phyloP scores from a whole-genome alignment of 2,329 filamentous ascomycete species.

The Trichoderma atroviride region DNA sequence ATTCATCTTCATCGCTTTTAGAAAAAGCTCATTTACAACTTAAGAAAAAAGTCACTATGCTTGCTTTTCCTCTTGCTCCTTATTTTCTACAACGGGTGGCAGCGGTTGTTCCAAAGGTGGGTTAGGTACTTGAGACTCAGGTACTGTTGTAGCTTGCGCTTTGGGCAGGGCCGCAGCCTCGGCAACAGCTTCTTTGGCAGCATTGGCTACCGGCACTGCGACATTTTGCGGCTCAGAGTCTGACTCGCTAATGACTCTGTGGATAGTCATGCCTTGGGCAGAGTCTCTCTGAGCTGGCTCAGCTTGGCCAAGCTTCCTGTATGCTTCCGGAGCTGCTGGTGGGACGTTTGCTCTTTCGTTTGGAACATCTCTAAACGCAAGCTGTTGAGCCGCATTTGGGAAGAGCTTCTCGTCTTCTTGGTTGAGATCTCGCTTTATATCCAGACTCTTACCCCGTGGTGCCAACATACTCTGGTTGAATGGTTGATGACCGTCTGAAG shows the following conservation, averaged over 20 bases:
- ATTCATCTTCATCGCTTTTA: constrained; percentile 11
- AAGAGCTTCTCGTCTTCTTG: constrained; percentile 22
- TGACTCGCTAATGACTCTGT: constrained; percentile 8
- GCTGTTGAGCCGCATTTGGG: constrained; percentile 3
- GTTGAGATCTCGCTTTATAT: constrained; percentile 47
- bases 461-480: constrained; percentile 38
- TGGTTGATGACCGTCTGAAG: constrained; percentile 36
- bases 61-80: constrained; percentile 23
- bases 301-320: constrained; percentile 11
- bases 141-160: not conserved
- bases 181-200: not conserved
- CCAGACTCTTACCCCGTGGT: constrained; percentile 52
- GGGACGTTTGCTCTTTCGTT: not conserved
- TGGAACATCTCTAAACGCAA: not conserved
- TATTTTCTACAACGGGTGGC: constrained; percentile 15
- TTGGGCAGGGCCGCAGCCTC: not conserved
- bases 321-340: not conserved
- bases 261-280: constrained; percentile 17
- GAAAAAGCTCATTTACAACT: constrained; percentile 3
- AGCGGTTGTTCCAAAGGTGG: constrained; percentile 23
- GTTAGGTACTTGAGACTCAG: not conserved
- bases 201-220: not conserved
- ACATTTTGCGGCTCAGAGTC: not conserved
- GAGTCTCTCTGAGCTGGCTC: constrained; percentile 7
- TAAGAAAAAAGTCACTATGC: not conserved